Percentiles rank a stretch among this genome's conserved stretches.
phyloP scores from a whole-genome alignment of 768 basidiomycete species.

The Macrolepiota fuliginosa region DNA sequence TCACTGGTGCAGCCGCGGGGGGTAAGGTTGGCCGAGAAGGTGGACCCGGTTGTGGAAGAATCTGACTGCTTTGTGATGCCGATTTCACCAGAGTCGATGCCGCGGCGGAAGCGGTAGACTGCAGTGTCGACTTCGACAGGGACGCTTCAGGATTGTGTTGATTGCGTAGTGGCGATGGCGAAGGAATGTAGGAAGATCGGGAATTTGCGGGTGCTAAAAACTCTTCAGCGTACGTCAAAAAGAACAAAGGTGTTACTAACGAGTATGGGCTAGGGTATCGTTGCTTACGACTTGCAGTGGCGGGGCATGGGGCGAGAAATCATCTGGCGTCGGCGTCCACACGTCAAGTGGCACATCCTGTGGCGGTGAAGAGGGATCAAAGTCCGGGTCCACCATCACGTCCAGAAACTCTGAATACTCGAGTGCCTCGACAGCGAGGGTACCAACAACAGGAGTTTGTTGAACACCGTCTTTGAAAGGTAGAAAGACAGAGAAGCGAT shows the following conservation, averaged over 20 bases:
- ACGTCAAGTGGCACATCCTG: constrained; percentile 11
- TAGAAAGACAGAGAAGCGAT: constrained; percentile 57
- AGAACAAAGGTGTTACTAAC: constrained; percentile 8
- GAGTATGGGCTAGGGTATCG: neutral
- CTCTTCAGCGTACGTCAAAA: neutral
- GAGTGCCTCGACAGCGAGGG: constrained; percentile 64
- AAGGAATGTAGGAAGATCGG: constrained; percentile 36
- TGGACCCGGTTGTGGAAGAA: constrained; percentile 13
- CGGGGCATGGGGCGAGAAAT: neutral
- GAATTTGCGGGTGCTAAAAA: constrained; percentile 22
- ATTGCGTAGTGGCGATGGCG: constrained; percentile 50
- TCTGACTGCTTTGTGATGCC: neutral
- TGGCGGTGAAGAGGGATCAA: constrained; percentile 20
- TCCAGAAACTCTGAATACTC: constrained; percentile 73
- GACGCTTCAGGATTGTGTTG: constrained; percentile 25
- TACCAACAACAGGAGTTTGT: constrained; percentile 41
- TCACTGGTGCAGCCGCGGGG: constrained; percentile 22
- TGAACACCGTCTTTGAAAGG: constrained; percentile 34
- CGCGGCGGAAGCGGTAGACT: constrained; percentile 9
- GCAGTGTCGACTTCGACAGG: neutral
- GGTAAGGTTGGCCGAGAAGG: constrained; percentile 9
- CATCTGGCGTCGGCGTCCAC: constrained; percentile 1
- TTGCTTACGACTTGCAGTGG: neutral
- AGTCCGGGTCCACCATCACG: constrained; percentile 52
- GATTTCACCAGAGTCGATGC: neutral